Evolutionary conservation across 2,329 filamentous ascomycete genomes (phyloP), one percentile per base, ranked within the genome.

Genomic region (Whalleya microplaca): DNA sequence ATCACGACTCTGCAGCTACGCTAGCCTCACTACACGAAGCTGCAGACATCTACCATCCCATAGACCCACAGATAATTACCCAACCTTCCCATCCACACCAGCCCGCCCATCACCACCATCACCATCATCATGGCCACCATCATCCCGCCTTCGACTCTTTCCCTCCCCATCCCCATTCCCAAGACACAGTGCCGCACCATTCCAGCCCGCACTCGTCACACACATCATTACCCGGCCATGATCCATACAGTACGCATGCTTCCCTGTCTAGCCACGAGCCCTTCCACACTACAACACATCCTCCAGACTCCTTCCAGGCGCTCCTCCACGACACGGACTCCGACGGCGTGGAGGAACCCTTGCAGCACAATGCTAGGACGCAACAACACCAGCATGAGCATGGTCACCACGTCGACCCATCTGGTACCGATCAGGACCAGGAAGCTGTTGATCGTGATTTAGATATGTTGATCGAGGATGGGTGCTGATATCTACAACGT

Each of bases 21-120:
- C 59, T 63, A 56, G 65, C 70, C 21, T 61, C 71, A 20, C 54
- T 70, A 2, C 69, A 73, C 48, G 63, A 67, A 21, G 60, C 67
- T 14, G 66, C 67, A 37, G 72, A 72, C 27, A 71, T 78, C 23
- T 82, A 81, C 66, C 80, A 84, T 51, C 83, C 82, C 21, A 84
- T 85, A 68, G 82, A 85, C 65, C 82, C 83, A n/a, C 81, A 82
- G 62, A 84, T 85, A 51, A 84, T 84, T 63, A 78, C 75, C 45
- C 77, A 80, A 49, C 65, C 73, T 1, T 61, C 69, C 1, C 65
- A 65, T 21, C 67, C 70, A 40, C 65, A 69, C 64, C 51, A 47
- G n/a, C n/a, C n/a, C n/a, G 9, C 48, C 19, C 54, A 52, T 5
- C 65, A 60, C 14, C 64, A 66, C 19, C 70, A 64, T 7, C 67